Base-by-base conservation (phyloP, 495 filamentous ascomycete species). In the Hypoxylon trugodes region DNA sequence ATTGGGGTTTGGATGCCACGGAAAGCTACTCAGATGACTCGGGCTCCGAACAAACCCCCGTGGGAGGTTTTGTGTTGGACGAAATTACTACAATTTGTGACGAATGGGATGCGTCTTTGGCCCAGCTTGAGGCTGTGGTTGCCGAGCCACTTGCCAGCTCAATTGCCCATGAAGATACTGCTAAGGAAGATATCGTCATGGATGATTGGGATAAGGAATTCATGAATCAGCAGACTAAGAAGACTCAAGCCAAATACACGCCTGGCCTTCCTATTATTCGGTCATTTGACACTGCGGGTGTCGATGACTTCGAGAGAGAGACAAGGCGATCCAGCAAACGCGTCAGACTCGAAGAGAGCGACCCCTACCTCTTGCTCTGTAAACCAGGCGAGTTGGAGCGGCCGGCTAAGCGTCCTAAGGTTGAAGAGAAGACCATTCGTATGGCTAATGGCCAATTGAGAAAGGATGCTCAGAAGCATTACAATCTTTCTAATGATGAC, bases 401-500 rank as follows among this genome's bases (percentile, higher is more conserved):
- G 16, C 81, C 82, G 2, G 63, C 82, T n/a, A 76, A 83, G 35
- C 69, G 76, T 6, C 73, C 74, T 12, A 80, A 76, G 59, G 37
- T 73, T 4, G 74, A 77, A 40, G 74, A 77, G 58, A 81, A 78
- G 62, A 73, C 81, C 47, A 84, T 83, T 51, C 81, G 86, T 18
- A 77, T 85, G 73, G 80, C 78, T 7, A 83, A 80, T 38, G 82
- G 84, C 7, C 78, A 78, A 26, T 69, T 87, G 12, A 81, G 81
- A 16, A 84, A 82, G 22, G 80, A 86, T 43, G 75, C 96, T n/a
- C 85, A 81, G 21, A 83, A 87, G 60, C 84, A 93, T 18, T 98
- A 96, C 82, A 97, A 98, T 73, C 90, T 96, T 45, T 96, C 94
- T 22, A 97, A 96, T 57, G 95, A 99, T 68, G 88, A 92, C 40